These are phyloP conservation scores for Xylogone sp. DNA, from an alignment of 2,329 filamentous ascomycete genomes.

Conservation along the genomic window DNA sequence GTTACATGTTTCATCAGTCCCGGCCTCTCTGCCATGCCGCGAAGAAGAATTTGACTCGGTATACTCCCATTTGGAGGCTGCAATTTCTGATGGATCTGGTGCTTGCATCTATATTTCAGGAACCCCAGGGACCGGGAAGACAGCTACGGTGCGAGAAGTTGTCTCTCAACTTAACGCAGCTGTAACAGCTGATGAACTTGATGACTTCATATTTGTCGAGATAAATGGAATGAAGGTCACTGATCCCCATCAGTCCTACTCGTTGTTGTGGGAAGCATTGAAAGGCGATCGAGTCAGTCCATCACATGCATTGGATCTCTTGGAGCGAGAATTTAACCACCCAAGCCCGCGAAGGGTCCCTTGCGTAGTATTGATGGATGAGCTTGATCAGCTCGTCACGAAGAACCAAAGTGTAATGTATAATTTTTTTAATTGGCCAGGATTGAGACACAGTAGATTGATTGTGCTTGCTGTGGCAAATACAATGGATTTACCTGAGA, in stretches of 20 bases:
- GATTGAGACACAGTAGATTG: conserved; percentile 81
- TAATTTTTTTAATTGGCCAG: conserved; percentile 99
- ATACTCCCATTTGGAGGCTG: conserved; percentile 88
- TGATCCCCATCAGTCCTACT: conserved; percentile 94
- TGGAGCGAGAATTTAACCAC: conserved; percentile 89
- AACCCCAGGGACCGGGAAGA: conserved; percentile 97
- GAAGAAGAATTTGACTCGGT: conserved; percentile 90
- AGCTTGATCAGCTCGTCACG: conserved; percentile 94
- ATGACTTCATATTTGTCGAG: conserved; percentile 98
- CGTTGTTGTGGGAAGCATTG: conserved; percentile 90
- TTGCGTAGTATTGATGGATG: conserved; percentile 97
- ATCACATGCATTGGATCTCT: conserved; percentile 81
- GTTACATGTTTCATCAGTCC: conserved; percentile 91
- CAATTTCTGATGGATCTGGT: conserved; percentile 88
- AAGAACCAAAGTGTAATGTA: conserved; percentile 99
- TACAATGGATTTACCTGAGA: conserved; percentile 96
- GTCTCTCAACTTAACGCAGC: conserved; percentile 85
- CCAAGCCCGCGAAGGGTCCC: conserved; percentile 88
- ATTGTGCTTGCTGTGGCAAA: conserved; percentile 98
- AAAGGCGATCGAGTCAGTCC: conserved; percentile 91
- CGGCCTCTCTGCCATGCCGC: conserved; percentile 82
- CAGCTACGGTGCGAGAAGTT: conserved; percentile 93
- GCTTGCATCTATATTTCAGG: conserved; percentile 99
- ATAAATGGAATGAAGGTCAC: conserved; percentile 99
- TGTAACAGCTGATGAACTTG: conserved; percentile 84